Evolutionary conservation across 345 rosid species (phyloP), one percentile per base, ranked within the genome.

Genomic region (Combretum micranthum): DNA sequence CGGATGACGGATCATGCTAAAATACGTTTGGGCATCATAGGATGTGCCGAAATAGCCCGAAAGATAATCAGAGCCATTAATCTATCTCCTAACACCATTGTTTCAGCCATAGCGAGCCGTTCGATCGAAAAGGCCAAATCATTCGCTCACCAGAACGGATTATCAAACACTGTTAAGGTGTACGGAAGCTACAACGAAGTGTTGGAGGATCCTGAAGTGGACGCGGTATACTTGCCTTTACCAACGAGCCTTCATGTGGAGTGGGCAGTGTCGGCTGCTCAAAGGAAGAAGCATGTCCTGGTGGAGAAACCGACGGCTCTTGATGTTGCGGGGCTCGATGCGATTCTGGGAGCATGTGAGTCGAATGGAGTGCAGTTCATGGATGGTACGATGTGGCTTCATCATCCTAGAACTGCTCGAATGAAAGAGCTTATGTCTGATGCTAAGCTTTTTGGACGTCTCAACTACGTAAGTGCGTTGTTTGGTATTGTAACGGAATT

Each of bases 371-470:
- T 83, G 0, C 88, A 83, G 77, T 83, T 83, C 67, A 85, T 88
- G 96, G 96, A 88, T 59, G 83, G 88, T 17, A 62, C 85, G 44
- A 71, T 81, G 68, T 88, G 90, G 96, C 47, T 85, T 71, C 90
- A 88, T 64, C 86, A 83, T 60, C 85, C 86, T 11, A 70, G 93
- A 62, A 83, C 93, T 59, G 57, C 17, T 21, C 75, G 67, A 65
- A 76, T 88, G 63, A 60, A 65, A 73, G 82, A 81, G 52, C 44
- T 60, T 49, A 56, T 85, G 51, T 69, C 76, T 44, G 73, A 76
- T 75, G 73, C 77, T 51, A 71, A 75, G 58, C 66, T 64, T 52
- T 47, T 83, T 3, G 85, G 90, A 52, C 63, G 63, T 9, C 61
- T 72, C 43, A 15, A 61, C 17, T 69, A 46, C 42, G 69, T 67